Base-by-base conservation (phyloP, 2,329 filamentous ascomycete species). In the Endoconidiophora polonica region DNA sequence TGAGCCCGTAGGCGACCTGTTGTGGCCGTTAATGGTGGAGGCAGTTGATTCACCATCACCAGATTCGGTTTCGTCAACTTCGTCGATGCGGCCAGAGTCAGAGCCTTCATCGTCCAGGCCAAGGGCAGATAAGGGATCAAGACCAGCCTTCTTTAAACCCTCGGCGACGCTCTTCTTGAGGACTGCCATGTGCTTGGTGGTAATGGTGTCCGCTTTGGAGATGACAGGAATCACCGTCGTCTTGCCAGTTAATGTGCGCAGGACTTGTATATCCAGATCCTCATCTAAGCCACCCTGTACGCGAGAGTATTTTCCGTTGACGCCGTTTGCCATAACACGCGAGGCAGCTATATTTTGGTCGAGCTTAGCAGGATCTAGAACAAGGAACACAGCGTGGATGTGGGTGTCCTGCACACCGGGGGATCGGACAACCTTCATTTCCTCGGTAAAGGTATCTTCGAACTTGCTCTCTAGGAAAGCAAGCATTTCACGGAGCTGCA, bases 391-490 rank as follows among this genome's bases (percentile, higher is more conserved):
- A 57, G 86, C 93, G 63, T 98, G 91, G 56, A 98, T 94, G 64
- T 98, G 91, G 46, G 90, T 95, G 68, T 98, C 91, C 62, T 87
- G 85, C 56, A 86, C 83, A 50, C 88, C 90, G 23, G 91, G 90
- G 48, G 88, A 87, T 59, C 91, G 83, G 55, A 95, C 74, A 44
- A 98, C 88, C 70, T 95, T 96, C 75, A 94, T 94, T 69, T 98
- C 91, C 66, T 98, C 91, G 45, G 79, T 79, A 62, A 98, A 94
- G 0, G 91, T 96, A 60, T 98, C 91, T 63, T 98, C 90, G 58
- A 98, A 98, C 65, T 96, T 96, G 70, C 83, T 90, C 70, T 98
- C 91, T 53, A 98, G 71, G 67, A 98, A 98, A 6, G 82, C 75
- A 33, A 83, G 81, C 71, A 96, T 88, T 62, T 94, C 86, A 54